Percentiles rank a stretch among this genome's conserved stretches.
These are phyloP conservation scores for Pseudohyphozyma bogoriensis DNA, from an alignment of 768 basidiomycete genomes.

Conservation along the genomic window DNA sequence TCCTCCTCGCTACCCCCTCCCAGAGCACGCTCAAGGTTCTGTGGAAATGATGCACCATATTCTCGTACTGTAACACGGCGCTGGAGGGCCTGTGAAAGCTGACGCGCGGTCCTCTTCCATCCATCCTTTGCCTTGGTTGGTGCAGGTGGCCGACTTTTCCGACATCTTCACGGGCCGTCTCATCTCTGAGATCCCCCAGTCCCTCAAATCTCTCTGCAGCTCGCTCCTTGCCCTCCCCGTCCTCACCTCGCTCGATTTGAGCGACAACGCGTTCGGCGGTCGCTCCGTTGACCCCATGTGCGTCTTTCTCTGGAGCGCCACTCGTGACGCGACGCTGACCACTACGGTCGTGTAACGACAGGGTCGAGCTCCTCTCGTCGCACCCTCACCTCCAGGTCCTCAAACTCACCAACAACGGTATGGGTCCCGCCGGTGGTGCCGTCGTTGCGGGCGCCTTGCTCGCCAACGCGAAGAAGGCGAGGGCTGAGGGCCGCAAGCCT, in stretches of 20 bases:
- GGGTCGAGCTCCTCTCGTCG: constrained; percentile 28
- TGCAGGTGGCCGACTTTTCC: constrained; percentile 82
- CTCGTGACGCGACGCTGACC: too few relatives aligned
- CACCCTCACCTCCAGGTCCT: constrained; percentile 75
- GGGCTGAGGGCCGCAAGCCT: constrained; percentile 57
- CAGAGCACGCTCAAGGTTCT: too few relatives aligned
- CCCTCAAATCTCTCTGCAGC: constrained; percentile 78
- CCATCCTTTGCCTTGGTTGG: background rate
- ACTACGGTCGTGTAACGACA: background rate
- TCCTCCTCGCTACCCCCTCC: too few relatives aligned
- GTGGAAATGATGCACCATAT: background rate
- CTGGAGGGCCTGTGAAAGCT: background rate
- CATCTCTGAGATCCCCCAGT: constrained; percentile 85
- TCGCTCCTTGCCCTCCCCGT: constrained; percentile 69
- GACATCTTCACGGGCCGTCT: constrained; percentile 97
- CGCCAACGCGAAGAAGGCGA: constrained; percentile 59
- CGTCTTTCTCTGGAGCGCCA: constrained; percentile 73
- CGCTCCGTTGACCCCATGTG: constrained; percentile 81
- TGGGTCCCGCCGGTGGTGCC: constrained; percentile 78
- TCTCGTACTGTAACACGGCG: too few relatives aligned
- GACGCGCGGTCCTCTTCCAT: too few relatives aligned
- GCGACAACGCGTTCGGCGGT: constrained; percentile 93
- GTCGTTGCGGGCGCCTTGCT: constrained; percentile 75
- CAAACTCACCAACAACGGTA: constrained; percentile 90
- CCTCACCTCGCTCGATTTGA: constrained; percentile 77